Evolutionary conservation across 371 early-diverging fungal genomes (phyloP), one percentile per base, ranked within the genome.

Genomic region (Polyrhizophydium stewartii): DNA sequence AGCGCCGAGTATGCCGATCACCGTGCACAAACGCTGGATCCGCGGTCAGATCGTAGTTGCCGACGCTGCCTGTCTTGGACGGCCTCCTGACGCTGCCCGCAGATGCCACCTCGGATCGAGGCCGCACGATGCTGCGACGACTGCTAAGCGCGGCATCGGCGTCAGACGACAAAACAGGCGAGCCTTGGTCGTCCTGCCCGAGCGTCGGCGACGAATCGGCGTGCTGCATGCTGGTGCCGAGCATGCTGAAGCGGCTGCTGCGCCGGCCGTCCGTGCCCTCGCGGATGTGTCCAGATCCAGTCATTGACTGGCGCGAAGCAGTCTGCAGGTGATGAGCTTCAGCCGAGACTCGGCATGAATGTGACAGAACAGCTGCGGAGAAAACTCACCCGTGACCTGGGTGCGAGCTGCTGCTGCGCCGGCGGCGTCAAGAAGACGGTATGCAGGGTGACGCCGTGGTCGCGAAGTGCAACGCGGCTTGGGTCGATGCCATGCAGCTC

Each of bases 391-490:
- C n/a, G n/a, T n/a, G n/a, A n/a, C n/a, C n/a, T n/a, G n/a, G n/a
- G n/a, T n/a, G n/a, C n/a, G n/a, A n/a, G n/a, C n/a, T n/a, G 35
- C 35, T 35, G 35, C 7, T 35, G 3, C n/a, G 68, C 55, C 12
- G 74, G 70, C 9, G 83, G 81, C 10, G 79, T 78, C 40, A 92
- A 67, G 56, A 92, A 92, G 7, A 86, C 85, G 0, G 88, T 92
- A 58, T 84, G 78, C 6, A 89, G 89, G 0, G 88, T 89, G 13
- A 87, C 78, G 2, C 84, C 85, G 1, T 88, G 60, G 40, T 85
- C 79, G 52, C 81, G 79, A 24, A 89, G 62, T 27, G 78, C 77
- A 9, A 89, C 71, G 19, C 71, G 33, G 28, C 37, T 52, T 22
- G 31, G 41, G 22, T 60, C 5, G 22, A 30, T 13, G 10, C 31